A percentile compares a stretch with the other conserved stretches of the same genome.
Conservation (phyloP, 768 basidiomycete genomes). For the Boletus pseudo-olivaceus region DNA sequence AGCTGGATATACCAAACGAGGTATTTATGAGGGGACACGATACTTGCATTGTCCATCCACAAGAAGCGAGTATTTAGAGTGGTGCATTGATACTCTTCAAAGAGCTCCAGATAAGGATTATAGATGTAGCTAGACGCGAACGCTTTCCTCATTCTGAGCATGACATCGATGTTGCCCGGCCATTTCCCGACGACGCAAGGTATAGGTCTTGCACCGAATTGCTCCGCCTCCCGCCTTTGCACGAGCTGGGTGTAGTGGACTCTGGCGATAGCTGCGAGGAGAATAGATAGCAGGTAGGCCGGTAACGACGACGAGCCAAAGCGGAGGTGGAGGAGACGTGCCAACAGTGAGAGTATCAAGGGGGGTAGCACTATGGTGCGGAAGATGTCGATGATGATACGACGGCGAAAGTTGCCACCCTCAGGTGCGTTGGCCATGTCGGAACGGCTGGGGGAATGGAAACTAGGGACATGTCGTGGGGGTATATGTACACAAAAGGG, state of each 20-base stretch:
- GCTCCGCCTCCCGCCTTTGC: slow-evolving; percentile 44
- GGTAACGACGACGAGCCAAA: slow-evolving; percentile 38
- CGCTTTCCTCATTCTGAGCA: slow-evolving; percentile 51
- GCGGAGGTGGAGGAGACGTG: slow-evolving; percentile 26
- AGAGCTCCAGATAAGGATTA: slow-evolving; percentile 61
- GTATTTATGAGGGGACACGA: not conserved
- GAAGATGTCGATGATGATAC: slow-evolving; percentile 47
- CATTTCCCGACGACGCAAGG: slow-evolving; percentile 63
- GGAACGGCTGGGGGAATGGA: not conserved
- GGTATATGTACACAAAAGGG: slow-evolving; percentile 12
- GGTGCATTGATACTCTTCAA: slow-evolving; percentile 66
- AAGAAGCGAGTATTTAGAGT: slow-evolving; percentile 67
- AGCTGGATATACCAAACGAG: not conserved
- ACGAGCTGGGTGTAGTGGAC: slow-evolving; percentile 32
- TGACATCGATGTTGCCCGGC: slow-evolving; percentile 76
- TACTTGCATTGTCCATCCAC: slow-evolving; percentile 64
- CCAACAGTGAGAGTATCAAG: slow-evolving; percentile 31
- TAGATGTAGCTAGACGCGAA: slow-evolving; percentile 59
- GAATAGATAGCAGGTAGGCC: slow-evolving; percentile 38
- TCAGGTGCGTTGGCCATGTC: slow-evolving; percentile 3
- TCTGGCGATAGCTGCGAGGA: slow-evolving; percentile 38
- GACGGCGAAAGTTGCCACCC: slow-evolving; percentile 40
- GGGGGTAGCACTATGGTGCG: slow-evolving; percentile 42
- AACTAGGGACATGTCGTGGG: slow-evolving; percentile 5
- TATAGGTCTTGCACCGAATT: slow-evolving; percentile 49